Base-by-base conservation (phyloP, 1,284 basidiomycete species). In the Ustilago sp. region DNA sequence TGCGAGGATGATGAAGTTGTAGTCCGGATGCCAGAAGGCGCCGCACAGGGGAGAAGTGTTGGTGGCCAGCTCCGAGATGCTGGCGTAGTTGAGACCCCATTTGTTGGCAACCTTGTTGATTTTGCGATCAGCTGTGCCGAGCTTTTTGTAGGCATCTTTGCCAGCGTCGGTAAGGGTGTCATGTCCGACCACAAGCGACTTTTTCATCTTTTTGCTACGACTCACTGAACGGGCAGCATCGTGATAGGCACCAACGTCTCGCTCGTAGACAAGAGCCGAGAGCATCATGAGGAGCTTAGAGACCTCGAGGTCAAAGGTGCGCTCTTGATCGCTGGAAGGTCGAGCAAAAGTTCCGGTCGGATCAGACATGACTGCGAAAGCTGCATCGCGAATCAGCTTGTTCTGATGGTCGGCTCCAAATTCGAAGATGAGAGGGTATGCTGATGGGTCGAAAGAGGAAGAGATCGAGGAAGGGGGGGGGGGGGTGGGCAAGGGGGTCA, bases 361-460 rank as follows among this genome's bases (percentile, higher is more conserved):
- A 13, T 71, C 53, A 31, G 65, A 72, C 73, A 86, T 77, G 39
- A 79, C 76, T 0, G 62, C 52, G 54, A 74, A 75, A 8, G 84
- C 85, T 6, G 79, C 79, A 45, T 77, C 74, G 17, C 83, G 75
- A 45, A 85, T 81, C 11, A 60, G 59, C 23, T 72, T 59, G 59
- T 79, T 80, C 32, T 82, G 71, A 8, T 68, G 74, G 45, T 45
- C 48, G 41, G 60, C 68, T 28, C 47, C 61, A 54, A 84, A 81
- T 43, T 83, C 66, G 45, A 87, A 87, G 54, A 87, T 85, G 17
- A 80, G 68, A 41, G 85, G 86, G 62, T 87, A 86, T 2, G 80
- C 86, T 85, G 58, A 15, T 8, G 9, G 11, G 43, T 19, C 2
- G 19, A 34, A 48, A 19, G 32, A 4, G 34, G 15, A 15, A 32